Evolutionary conservation across 2,329 filamentous ascomycete genomes (phyloP).

Genomic region (Fusarium tricinctum): DNA sequence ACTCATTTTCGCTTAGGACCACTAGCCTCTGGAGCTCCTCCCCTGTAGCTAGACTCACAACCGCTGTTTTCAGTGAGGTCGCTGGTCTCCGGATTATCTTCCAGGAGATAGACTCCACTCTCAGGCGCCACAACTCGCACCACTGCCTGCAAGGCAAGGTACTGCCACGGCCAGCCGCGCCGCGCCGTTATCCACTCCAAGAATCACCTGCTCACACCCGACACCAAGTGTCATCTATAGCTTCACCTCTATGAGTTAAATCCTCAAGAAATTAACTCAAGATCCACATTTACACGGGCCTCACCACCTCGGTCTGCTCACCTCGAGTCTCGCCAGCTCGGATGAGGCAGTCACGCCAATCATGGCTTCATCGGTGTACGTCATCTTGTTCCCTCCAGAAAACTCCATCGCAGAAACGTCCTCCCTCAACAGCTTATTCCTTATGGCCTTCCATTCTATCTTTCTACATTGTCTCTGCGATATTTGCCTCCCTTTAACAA

Average conservation of each 20-base stretch:
- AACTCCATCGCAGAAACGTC: conserved; percentile 33
- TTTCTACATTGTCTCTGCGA: conserved; percentile 25
- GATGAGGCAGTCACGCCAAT: conserved; percentile 48
- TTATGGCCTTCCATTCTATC: conserved; percentile 33
- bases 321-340: conserved; percentile 41
- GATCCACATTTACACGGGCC: conserved; percentile 44
- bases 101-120: conserved; percentile 33
- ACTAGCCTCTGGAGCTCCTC: conserved; percentile 8
- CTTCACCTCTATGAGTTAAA: conserved; percentile 40
- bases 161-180: conserved; percentile 13
- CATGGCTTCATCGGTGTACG: conserved; percentile 52
- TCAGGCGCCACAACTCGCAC: conserved; percentile 40
- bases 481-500: conserved; percentile 24
- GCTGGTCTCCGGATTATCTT: conserved; percentile 18
- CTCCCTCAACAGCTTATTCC: conserved; percentile 28
- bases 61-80: conserved; percentile 37
- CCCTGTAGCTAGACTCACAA: conserved; percentile 28
- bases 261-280: conserved; percentile 16
- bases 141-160: conserved; percentile 19
- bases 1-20: conserved; percentile 28
- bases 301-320: conserved; percentile 45
- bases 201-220: conserved; percentile 35
- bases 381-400: conserved; percentile 44
- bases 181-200: conserved; percentile 28
- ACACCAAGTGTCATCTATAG: conserved; percentile 36